phyloP scores from a whole-genome alignment of 108 stramenopile genomes.

The Mediolabrus comicus region DNA sequence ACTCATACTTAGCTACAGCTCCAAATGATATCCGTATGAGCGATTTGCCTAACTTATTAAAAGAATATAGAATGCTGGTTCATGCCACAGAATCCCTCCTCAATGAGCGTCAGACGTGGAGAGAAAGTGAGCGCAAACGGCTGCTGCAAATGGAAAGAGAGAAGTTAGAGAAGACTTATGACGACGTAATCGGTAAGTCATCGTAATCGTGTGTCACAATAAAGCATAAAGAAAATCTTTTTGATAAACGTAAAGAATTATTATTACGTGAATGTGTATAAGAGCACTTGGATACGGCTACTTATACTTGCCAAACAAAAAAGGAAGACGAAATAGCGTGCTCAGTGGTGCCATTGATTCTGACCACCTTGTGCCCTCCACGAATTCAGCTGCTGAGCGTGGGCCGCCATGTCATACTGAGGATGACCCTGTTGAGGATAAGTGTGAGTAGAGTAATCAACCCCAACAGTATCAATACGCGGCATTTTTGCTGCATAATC shows the following conservation, averaged over 20 bases:
- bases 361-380: too few relatives aligned
- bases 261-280: neutral
- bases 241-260: neutral
- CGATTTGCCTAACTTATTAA: constrained; percentile 65
- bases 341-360: neutral
- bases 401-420: neutral
- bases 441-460: neutral
- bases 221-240: neutral
- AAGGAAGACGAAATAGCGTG: too few relatives aligned
- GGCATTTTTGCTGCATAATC: neutral
- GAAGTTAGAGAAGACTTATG: constrained; percentile 24
- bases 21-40: constrained; percentile 69
- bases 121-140: constrained; percentile 25
- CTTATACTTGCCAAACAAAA: neutral
- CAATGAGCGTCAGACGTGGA: constrained; percentile 51
- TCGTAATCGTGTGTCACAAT: neutral
- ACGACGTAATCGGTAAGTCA: constrained; percentile 23
- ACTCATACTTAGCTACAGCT: constrained; percentile 59
- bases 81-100: constrained; percentile 67
- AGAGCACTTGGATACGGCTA: neutral
- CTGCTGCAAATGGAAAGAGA: constrained; percentile 14
- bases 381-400: too few relatives aligned
- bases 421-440: neutral
- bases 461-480: neutral
- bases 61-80: constrained; percentile 80